Base-by-base conservation (phyloP, 441 rosid genomes). In the Macaranga tanarius region DNA sequence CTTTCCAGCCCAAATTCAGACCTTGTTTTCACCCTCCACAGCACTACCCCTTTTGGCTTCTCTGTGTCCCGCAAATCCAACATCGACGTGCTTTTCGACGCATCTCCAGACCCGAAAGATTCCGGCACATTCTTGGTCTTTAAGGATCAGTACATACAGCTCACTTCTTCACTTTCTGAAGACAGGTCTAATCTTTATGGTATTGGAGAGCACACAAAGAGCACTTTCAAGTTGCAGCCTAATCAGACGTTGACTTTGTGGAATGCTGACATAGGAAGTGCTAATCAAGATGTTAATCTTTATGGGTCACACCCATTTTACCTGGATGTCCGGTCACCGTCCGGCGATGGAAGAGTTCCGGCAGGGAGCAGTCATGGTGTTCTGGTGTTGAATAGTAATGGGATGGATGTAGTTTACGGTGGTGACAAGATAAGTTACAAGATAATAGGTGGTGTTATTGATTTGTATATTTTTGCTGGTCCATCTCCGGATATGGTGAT, bases 251-350 rank as follows among this genome's bases (percentile, higher is more conserved):
- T 87, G 25, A 91, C 97, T 5, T 1, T 91, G 25, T 93, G 95
- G 98, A 91, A 88, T 74, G 86, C 88, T 0, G 91, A 84, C 65
- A 60, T 78, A 11, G 77, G 25, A 0, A 84, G 97, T 20, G 65
- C 73, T 2, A 72, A 44, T 72, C 60, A 23, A 7, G 82, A 89
- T 74, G 40, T 84, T 20, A 90, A 90, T 60, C 96, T 92, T 6
- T 92, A 91, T 47, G 93, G 97, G 1, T 86, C 93, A 8, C 95
- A 91, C 57, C 98, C 95, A 8, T 87, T 91, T 51, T 93, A 86
- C 82, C 25, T 93, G 11, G 95, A 93, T 58, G 73, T 89, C 16
- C 80, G 95, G 59, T 82, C 86, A 59, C 70, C 68, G 10, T 74
- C 79, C 0, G 48, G 42, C 5, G 67, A 74, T 12, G 80, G 72